Base-by-base conservation (phyloP, 495 filamentous ascomycete genomes). In the Daldinia decipiens region DNA sequence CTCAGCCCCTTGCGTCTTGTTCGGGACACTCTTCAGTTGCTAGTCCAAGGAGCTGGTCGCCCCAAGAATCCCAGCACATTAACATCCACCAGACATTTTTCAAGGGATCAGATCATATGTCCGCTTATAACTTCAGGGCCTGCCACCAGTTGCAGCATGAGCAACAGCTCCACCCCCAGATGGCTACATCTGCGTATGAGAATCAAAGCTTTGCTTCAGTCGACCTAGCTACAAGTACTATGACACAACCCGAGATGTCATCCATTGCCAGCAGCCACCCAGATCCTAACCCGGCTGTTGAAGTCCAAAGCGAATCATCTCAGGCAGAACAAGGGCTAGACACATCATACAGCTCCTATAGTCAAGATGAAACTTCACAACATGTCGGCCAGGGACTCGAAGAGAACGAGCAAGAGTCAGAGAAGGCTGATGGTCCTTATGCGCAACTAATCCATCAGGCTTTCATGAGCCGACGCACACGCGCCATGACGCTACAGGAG, bases 401-500 rank as follows among this genome's bases (percentile, higher is more conserved):
- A 32, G 36, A 12, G 5, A 56, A 59, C 34, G 65, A 12, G 15
- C 45, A 72, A 38, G 59, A 68, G 7, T 67, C 36, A 65, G 73
- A n/a, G 47, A 83, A 81, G 51, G 58, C 68, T 5, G 85, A 87
- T 9, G 82, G 86, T 52, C 93, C 95, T 0, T 99, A 99, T 76
- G 95, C 95, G 0, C 81, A 90, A 67, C 85, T 97, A 12, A 94
- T 99, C 64, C 91, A 89, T 74, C 79, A 83, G 27, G 93, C 94
- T 0, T 87, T 99, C 54, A 85, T 87, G 79, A 85, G 86, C 54
- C 84, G 83, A 0, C 84, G 88, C 0, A 82, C 81, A 7, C 86
- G 90, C 62, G 89, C 84, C 51, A 90, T 97, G 85, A 86, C 91
- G 2, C 85, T 99, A 4, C 89, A 93, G 71, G 90, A 95, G 27